phyloP scores from a whole-genome alignment of 2,329 filamentous ascomycete species.

The Sporothrix pseudoabietina region DNA sequence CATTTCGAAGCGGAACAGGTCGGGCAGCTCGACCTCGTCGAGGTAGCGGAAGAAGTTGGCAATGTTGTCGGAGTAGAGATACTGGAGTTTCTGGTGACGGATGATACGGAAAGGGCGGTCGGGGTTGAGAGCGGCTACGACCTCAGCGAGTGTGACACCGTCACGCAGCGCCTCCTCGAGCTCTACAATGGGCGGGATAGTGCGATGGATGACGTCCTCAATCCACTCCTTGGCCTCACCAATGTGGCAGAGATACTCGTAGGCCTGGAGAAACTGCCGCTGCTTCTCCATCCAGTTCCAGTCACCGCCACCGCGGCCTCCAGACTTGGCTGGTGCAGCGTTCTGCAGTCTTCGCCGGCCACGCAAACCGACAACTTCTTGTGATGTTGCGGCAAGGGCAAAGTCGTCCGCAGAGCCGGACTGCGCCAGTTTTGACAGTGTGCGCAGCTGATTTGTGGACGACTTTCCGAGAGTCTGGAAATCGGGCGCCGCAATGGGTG shows the following conservation, averaged over 20 bases:
- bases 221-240: slow-evolving; percentile 99
- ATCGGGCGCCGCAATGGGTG: slow-evolving; percentile 67
- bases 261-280: slow-evolving; percentile 91
- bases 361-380: slow-evolving; percentile 85
- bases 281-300: slow-evolving; percentile 99
- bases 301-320: slow-evolving; percentile 71
- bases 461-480: slow-evolving; percentile 83
- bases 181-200: slow-evolving; percentile 89
- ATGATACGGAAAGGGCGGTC: slow-evolving; percentile 80
- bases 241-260: slow-evolving; percentile 98
- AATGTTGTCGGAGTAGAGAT: slow-evolving; percentile 96
- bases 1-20: slow-evolving; percentile 94
- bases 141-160: slow-evolving; percentile 90
- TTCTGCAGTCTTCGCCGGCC: slow-evolving; percentile 81
- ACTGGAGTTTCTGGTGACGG: slow-evolving; percentile 80
- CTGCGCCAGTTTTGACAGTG: slow-evolving; percentile 80
- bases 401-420: slow-evolving; percentile 77
- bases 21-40: slow-evolving; percentile 86
- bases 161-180: slow-evolving; percentile 90
- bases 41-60: slow-evolving; percentile 94
- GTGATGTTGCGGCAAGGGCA: slow-evolving; percentile 71
- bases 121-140: slow-evolving; percentile 86
- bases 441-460: slow-evolving; percentile 84
- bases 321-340: slow-evolving; percentile 50
- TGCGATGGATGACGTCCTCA: slow-evolving; percentile 80